Evolutionary conservation across 2,329 filamentous ascomycete genomes (phyloP).

Genomic region (Cercospora sojina): DNA sequence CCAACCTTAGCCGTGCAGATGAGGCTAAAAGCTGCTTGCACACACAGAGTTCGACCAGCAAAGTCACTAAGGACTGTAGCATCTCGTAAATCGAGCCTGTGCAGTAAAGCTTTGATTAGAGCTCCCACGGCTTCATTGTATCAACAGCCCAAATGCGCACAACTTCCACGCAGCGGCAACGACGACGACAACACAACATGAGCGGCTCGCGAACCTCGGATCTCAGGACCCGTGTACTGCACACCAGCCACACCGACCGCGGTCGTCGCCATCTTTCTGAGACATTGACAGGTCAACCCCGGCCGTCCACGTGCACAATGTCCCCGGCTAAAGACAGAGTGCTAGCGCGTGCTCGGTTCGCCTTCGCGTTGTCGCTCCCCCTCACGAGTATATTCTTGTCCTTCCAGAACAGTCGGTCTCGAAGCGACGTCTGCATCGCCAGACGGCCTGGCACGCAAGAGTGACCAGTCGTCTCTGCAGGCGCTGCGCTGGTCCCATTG

Average conservation of each 20-base stretch:
- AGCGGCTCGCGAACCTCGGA: neutral
- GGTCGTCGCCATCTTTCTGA: slow-evolving; percentile 14
- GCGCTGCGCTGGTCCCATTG: slow-evolving; percentile 10
- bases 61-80: neutral
- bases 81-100: neutral
- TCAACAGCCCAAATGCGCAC: neutral
- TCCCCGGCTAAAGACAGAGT: slow-evolving; percentile 9
- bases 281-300: slow-evolving; percentile 11
- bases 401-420: slow-evolving; percentile 20
- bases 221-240: neutral
- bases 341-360: slow-evolving; percentile 5
- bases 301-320: slow-evolving; percentile 1
- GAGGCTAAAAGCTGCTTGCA: slow-evolving; percentile 6
- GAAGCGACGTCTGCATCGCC: slow-evolving; percentile 13
- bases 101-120: neutral
- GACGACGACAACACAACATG: neutral
- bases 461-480: neutral
- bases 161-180: neutral
- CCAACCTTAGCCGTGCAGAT: slow-evolving; percentile 7
- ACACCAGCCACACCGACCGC: neutral
- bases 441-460: slow-evolving; percentile 5
- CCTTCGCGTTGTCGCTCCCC: neutral
- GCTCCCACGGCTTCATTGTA: neutral
- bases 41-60: neutral
- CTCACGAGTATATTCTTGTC: slow-evolving; percentile 4